A percentile compares a stretch with the other conserved stretches of the same genome.
Evolutionary conservation across 768 basidiomycete species (phyloP).

Genomic region (Leccinum rimulosum): DNA sequence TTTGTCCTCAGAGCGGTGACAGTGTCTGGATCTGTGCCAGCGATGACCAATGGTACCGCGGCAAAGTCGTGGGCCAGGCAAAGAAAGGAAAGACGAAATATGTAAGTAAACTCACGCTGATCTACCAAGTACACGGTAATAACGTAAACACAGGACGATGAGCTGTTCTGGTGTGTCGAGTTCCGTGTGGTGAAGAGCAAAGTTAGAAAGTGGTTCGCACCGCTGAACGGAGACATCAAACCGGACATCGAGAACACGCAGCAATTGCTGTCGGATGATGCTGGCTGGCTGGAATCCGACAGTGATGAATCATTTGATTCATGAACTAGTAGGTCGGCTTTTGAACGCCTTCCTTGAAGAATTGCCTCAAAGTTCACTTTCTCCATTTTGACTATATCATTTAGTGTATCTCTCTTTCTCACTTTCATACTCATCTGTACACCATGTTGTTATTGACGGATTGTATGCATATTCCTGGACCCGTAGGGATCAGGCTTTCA

Average conservation of each 20-base stretch:
- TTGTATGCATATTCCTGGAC: background rate
- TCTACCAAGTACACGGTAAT: background rate
- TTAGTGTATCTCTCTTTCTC: background rate
- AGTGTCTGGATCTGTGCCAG: constrained; percentile 51
- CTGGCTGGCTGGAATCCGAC: constrained; percentile 41
- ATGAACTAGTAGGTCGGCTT: background rate
- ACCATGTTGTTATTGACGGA: constrained; percentile 1
- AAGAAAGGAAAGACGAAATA: constrained; percentile 45
- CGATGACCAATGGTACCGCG: constrained; percentile 50
- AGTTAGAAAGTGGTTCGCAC: constrained; percentile 59
- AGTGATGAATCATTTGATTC: background rate
- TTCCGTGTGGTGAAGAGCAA: constrained; percentile 36
- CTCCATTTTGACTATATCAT: background rate
- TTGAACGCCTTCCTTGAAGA: background rate
- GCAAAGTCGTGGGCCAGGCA: constrained; percentile 45
- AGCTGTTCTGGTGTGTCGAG: constrained; percentile 53
- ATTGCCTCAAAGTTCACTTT: too few species aligned
- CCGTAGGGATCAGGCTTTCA: too few species aligned
- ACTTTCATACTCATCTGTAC: constrained; percentile 1
- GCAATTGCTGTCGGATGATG: constrained; percentile 44
- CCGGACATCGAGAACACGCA: constrained; percentile 50
- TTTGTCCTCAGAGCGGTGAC: constrained; percentile 39
- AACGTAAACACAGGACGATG: constrained; percentile 39
- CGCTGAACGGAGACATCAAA: constrained; percentile 65
- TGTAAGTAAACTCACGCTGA: constrained; percentile 32